These are phyloP conservation scores for Saraca asoca DNA, from an alignment of 331 rosid species.

Conservation along the genomic window DNA sequence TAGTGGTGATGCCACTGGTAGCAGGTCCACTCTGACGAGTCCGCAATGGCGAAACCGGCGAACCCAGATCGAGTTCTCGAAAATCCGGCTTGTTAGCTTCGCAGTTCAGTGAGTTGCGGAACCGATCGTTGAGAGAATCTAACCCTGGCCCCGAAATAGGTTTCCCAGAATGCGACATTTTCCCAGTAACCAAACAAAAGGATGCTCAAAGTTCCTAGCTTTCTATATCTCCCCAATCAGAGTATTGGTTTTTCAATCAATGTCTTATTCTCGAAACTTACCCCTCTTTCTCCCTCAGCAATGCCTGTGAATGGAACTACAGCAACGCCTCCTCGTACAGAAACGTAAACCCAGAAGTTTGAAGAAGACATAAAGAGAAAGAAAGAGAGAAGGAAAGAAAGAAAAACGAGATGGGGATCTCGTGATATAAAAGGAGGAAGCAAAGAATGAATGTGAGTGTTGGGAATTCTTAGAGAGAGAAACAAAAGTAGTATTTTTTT, in stretches of 20 bases:
- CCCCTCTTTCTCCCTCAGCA: slow-evolving; percentile 31
- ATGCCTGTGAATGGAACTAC: slow-evolving; percentile 40
- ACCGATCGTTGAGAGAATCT: slow-evolving; percentile 54
- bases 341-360: slow-evolving; percentile 14
- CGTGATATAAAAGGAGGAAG: slow-evolving; percentile 86
- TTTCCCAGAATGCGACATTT: slow-evolving; percentile 82
- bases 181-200: slow-evolving; percentile 5
- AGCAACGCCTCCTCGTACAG: slow-evolving; percentile 25
- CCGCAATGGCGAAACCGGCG: slow-evolving; percentile 90
- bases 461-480: slow-evolving; percentile 31
- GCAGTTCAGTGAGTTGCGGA: slow-evolving; percentile 59
- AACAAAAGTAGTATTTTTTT: neutral
- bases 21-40: slow-evolving; percentile 47
- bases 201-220: slow-evolving; percentile 26
- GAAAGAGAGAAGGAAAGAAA: slow-evolving; percentile 5
- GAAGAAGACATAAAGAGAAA: slow-evolving; percentile 48
- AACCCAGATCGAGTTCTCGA: slow-evolving; percentile 93
- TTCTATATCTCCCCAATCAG: neutral
- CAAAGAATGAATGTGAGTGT: slow-evolving; percentile 85
- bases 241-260: neutral
- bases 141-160: slow-evolving; percentile 53
- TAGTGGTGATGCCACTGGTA: slow-evolving; percentile 48
- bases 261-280: neutral
- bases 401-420: slow-evolving; percentile 74
- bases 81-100: slow-evolving; percentile 83